Percentiles rank a stretch among this genome's conserved stretches.
Evolutionary conservation across 495 filamentous ascomycete species (phyloP).

Genomic region (Aspergillus incahuasiensis): DNA sequence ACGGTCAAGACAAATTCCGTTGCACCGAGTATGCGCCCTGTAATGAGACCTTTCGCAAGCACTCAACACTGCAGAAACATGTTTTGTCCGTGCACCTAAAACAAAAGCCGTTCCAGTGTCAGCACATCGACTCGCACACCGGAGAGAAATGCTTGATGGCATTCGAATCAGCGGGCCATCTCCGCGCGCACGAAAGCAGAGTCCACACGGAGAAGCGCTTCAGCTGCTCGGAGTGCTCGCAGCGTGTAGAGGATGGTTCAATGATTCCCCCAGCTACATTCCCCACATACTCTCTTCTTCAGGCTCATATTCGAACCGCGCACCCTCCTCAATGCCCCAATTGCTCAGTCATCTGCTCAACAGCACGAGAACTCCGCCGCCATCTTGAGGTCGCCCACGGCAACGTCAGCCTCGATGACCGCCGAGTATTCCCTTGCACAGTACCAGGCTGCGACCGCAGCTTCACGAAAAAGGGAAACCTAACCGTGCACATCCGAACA

Average conservation of each 20-base stretch:
- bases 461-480: conserved; percentile 75
- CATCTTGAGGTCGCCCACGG: conserved; percentile 70
- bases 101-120: conserved; percentile 63
- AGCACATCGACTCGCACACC: conserved; percentile 49
- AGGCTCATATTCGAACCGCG: conserved; percentile 61
- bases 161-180: conserved; percentile 64
- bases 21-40: conserved; percentile 76
- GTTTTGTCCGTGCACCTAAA: conserved; percentile 68
- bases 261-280: conserved; percentile 49
- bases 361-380: conserved; percentile 55
- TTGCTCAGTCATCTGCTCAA: conserved; percentile 61
- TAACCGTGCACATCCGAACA: conserved; percentile 70
- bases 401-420: conserved; percentile 53
- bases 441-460: conserved; percentile 59
- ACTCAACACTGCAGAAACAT: conserved; percentile 79
- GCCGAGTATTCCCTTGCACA: conserved; percentile 60
- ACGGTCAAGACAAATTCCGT: conserved; percentile 61
- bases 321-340: conserved; percentile 73
- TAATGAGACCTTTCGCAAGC: conserved; percentile 77
- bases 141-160: conserved; percentile 57
- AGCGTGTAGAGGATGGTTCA: conserved; percentile 25
- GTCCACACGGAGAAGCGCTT: conserved; percentile 65
- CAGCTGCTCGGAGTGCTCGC: conserved; percentile 65
- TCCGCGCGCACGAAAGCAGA: conserved; percentile 65
- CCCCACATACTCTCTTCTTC: conserved; percentile 61